Base-by-base conservation (phyloP, 306 rosid genomes). In the Begonia peltatifolia region DNA sequence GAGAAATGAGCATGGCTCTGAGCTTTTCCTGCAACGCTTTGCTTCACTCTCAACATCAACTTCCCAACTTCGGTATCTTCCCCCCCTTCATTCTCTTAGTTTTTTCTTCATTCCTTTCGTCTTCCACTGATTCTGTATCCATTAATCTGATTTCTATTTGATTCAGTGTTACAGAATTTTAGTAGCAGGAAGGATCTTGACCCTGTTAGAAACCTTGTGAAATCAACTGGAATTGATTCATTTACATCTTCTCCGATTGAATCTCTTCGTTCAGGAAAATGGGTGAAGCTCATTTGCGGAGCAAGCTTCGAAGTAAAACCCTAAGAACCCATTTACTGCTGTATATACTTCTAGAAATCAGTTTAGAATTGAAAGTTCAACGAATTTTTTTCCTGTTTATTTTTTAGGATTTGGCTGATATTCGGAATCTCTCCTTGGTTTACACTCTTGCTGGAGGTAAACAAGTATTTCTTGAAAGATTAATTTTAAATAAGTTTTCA, bases 401-500 rank as follows among this genome's bases (percentile, higher is more conserved):
- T 43, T 36, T 56, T 0, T 58, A 85, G 93, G 97, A 88, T 76
- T 86, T 79, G 67, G 84, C 76, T 68, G 87, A 88, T 74, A 72
- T 88, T 75, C 79, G 95, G 71, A 88, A 88, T 68, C 93, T 79
- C 61, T 75, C 83, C 48, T 77, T 84, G 63, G 89, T 88, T 62
- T 88, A 88, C 89, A 72, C 95, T 64, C 97, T 88, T 68, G 89
- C 97, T 56, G 95, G 97, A 73, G 95, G 93, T 84, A 66, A 63
- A 41, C 10, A 43, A 20, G 10, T 9, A 11, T 50, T 12, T 47
- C 9, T 25, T 4, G 20, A 30, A 5, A 30, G 2, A 5, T 30
- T 30, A 30, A 3, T 30, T 30, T 30, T 30, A 30, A 30, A 5
- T 30, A 30, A 30, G 38, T 3, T 30, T 30, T 30, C 38, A 7